Percentiles rank a stretch among this genome's conserved stretches.
These are phyloP conservation scores for Candida labiduridarum DNA, from an alignment of 1,139 yeast genomes.

Conservation along the genomic window DNA sequence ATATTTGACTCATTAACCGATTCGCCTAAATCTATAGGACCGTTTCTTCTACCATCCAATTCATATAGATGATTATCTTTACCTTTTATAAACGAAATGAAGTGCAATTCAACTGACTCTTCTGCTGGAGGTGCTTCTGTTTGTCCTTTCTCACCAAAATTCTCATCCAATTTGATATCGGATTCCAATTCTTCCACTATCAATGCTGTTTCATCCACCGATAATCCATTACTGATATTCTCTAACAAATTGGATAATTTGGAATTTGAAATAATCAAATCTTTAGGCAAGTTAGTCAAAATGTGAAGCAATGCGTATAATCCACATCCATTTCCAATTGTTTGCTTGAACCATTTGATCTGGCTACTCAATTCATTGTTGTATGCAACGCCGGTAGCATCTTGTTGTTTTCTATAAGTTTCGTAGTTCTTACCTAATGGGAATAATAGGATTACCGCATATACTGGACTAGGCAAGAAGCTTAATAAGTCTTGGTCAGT, in stretches of 20 bases:
- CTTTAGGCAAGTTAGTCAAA: slow-evolving; percentile 61
- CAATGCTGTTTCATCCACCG: slow-evolving; percentile 40
- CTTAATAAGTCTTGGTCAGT: slow-evolving; percentile 77
- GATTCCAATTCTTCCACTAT: slow-evolving; percentile 56
- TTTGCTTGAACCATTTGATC: slow-evolving; percentile 76
- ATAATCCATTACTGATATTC: slow-evolving; percentile 23
- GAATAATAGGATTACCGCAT: slow-evolving; percentile 74
- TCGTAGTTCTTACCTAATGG: slow-evolving; percentile 75
- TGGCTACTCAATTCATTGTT: slow-evolving; percentile 20
- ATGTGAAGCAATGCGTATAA: slow-evolving; percentile 84
- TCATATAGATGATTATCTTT: slow-evolving; percentile 68
- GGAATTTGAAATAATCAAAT: slow-evolving; percentile 41
- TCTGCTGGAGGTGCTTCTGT: slow-evolving; percentile 79
- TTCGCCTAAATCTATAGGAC: slow-evolving; percentile 69
- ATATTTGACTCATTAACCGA: slow-evolving; percentile 36
- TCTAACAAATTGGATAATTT: slow-evolving; percentile 29
- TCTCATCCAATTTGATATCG: slow-evolving; percentile 49
- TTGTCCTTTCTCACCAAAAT: slow-evolving; percentile 69
- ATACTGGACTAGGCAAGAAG: slow-evolving; percentile 80
- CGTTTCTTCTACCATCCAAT: slow-evolving; percentile 84
- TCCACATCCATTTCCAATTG: slow-evolving; percentile 91
- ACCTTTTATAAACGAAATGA: slow-evolving; percentile 70
- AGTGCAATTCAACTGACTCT: slow-evolving; percentile 71
- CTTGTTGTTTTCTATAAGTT: slow-evolving; percentile 40
- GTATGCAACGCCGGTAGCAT: slow-evolving; percentile 21